These are phyloP conservation scores for Ceratocystis smalleyi DNA, from an alignment of 2,329 filamentous ascomycete species.

Conservation along the genomic window DNA sequence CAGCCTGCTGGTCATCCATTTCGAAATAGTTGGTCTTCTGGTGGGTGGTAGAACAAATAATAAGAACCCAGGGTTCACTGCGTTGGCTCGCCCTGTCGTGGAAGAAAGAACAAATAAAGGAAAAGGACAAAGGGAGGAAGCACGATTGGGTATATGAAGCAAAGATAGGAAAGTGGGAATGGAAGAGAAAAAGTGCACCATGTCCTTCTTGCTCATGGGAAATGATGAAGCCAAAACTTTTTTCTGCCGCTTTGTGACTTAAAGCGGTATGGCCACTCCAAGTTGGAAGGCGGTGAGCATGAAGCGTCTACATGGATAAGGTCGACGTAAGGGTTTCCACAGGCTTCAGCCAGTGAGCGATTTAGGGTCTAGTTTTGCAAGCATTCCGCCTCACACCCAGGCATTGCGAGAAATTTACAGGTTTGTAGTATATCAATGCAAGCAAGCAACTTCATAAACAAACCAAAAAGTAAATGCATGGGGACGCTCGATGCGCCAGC, in stretches of 20 bases:
- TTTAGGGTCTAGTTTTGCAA: background rate
- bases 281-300: conserved; percentile 8
- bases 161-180: too few species aligned
- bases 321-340: background rate
- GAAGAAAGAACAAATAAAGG: conserved; percentile 19
- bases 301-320: background rate
- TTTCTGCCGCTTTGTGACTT: conserved; percentile 12
- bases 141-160: background rate
- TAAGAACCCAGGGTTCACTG: conserved; percentile 41
- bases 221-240: conserved; percentile 17
- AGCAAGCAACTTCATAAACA: too few species aligned
- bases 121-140: conserved; percentile 15
- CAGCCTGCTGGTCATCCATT: conserved; percentile 24
- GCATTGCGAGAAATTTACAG: background rate
- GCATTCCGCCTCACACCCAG: too few species aligned
- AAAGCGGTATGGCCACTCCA: background rate
- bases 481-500: background rate
- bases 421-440: too few species aligned
- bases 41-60: conserved; percentile 18
- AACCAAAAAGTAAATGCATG: background rate
- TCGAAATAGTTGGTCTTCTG: background rate
- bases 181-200: too few species aligned
- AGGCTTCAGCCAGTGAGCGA: background rate
- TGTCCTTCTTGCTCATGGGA: too few species aligned
- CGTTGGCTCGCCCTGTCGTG: conserved; percentile 41